Percentiles rank a stretch among this genome's conserved stretches.
These are phyloP conservation scores for Nymphaea thermarum DNA, from an alignment of 164 flowering plant species.

Conservation along the genomic window DNA sequence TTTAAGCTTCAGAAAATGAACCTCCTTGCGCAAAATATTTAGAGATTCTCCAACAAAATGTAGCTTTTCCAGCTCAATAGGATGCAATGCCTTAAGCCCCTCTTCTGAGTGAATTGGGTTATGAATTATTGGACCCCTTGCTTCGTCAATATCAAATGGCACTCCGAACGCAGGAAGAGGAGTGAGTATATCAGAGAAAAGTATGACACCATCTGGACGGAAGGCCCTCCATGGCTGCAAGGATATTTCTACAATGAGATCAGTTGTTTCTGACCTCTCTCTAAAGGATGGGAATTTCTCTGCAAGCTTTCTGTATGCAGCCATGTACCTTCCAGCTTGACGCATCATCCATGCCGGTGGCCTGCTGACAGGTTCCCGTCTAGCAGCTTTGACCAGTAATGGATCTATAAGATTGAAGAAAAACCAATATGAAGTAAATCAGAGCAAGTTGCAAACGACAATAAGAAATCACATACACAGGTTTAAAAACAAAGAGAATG, in stretches of 20 bases:
- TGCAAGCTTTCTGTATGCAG: conserved; percentile 79
- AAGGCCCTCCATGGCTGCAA: conserved; percentile 99
- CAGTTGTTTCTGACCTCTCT: conserved; percentile 96
- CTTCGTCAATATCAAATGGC: conserved; percentile 91
- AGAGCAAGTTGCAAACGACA: too few species aligned
- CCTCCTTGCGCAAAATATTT: conserved; percentile 70
- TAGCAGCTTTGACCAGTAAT: conserved; percentile 87
- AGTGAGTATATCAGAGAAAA: conserved; percentile 96
- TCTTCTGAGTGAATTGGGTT: conserved; percentile 74
- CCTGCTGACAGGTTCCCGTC: conserved; percentile 65
- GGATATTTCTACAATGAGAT: conserved; percentile 98
- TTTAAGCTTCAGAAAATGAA: conserved; percentile 7
- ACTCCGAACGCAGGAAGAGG: conserved; percentile 98
- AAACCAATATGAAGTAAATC: not conserved
- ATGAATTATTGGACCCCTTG: conserved; percentile 81
- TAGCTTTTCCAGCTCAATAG: conserved; percentile 72
- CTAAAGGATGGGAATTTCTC: conserved; percentile 93
- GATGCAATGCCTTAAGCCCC: conserved; percentile 66
- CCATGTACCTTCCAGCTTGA: conserved; percentile 99
- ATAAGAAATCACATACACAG: not conserved
- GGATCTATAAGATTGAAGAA: conserved; percentile 42
- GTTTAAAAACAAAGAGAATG: too few species aligned
- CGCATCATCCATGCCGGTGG: conserved; percentile 99
- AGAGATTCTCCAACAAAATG: conserved; percentile 90
- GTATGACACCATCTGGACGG: conserved; percentile 89